phyloP scores from a whole-genome alignment of 2,329 filamentous ascomycete genomes.

The Colletotrichum tropicicola region DNA sequence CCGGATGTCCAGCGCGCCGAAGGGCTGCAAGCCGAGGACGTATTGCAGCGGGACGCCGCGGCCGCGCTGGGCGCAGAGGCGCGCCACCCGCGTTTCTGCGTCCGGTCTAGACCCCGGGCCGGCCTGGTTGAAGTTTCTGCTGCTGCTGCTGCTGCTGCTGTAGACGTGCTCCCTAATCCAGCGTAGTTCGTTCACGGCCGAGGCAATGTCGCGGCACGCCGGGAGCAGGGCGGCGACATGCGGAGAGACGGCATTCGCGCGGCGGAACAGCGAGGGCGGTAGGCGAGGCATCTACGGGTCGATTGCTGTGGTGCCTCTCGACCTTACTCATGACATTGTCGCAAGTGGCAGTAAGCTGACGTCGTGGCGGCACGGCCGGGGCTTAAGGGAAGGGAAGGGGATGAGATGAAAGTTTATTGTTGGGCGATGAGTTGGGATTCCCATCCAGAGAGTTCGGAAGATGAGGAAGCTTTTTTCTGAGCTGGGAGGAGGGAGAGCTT shows the following conservation, averaged over 20 bases:
- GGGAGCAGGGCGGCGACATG: conserved; percentile 69
- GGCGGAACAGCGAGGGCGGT: conserved; percentile 63
- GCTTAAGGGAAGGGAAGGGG: background rate
- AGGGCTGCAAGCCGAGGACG: conserved; percentile 86
- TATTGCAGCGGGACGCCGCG: conserved; percentile 86
- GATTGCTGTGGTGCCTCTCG: background rate
- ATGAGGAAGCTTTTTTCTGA: background rate
- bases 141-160: background rate
- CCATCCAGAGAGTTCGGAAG: background rate
- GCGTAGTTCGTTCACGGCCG: conserved; percentile 74
- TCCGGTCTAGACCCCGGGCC: too few species aligned
- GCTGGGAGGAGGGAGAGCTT: background rate
- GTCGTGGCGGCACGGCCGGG: background rate
- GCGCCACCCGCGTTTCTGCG: conserved; percentile 25
- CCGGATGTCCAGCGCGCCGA: conserved; percentile 81
- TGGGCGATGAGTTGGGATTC: background rate
- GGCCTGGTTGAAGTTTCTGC: too few species aligned
- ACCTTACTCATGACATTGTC: background rate
- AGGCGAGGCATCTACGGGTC: conserved; percentile 71
- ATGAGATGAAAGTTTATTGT: conserved; percentile 1
- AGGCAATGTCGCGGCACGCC: conserved; percentile 68
- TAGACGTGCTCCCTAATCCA: conserved; percentile 73
- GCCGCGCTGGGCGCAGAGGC: conserved; percentile 59
- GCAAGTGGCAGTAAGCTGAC: background rate
- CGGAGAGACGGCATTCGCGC: conserved; percentile 61